Evolutionary conservation across 495 filamentous ascomycete genomes (phyloP).

Genomic region (Trichoderma reesei): DNA sequence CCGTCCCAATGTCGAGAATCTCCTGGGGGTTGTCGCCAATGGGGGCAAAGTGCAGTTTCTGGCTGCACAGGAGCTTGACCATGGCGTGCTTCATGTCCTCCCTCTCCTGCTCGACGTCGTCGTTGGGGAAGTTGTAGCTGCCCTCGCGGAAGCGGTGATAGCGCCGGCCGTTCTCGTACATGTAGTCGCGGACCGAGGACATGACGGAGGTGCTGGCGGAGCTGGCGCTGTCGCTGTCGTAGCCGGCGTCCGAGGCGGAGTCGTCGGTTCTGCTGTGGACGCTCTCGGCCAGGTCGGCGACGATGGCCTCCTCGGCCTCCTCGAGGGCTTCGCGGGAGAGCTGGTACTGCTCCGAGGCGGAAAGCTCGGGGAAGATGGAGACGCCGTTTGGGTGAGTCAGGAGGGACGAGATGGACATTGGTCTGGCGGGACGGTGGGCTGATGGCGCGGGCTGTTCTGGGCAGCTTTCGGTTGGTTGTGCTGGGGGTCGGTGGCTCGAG

Average conservation of each 20-base stretch:
- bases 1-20: conserved; percentile 50
- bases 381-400: conserved; percentile 10
- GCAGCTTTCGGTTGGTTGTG: background rate
- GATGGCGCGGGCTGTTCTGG: background rate
- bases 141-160: conserved; percentile 48
- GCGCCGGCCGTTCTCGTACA: conserved; percentile 49
- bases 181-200: conserved; percentile 44
- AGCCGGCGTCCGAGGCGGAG: conserved; percentile 23
- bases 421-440: background rate
- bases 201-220: conserved; percentile 39
- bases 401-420: background rate
- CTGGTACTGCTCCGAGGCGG: conserved; percentile 11
- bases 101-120: conserved; percentile 49
- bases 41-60: conserved; percentile 40
- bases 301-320: conserved; percentile 25
- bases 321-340: conserved; percentile 18
- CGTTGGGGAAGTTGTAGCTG: conserved; percentile 42
- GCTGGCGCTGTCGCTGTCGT: conserved; percentile 31
- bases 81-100: conserved; percentile 46
- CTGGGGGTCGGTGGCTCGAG: background rate
- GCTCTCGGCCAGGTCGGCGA: conserved; percentile 22
- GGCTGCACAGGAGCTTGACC: conserved; percentile 26
- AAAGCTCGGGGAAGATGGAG: conserved; percentile 10
- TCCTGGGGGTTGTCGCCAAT: conserved; percentile 30
- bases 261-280: background rate